Conservation (phyloP, 176 grass and related monocot genomes). For the Miscanthus lutarioriparius region DNA sequence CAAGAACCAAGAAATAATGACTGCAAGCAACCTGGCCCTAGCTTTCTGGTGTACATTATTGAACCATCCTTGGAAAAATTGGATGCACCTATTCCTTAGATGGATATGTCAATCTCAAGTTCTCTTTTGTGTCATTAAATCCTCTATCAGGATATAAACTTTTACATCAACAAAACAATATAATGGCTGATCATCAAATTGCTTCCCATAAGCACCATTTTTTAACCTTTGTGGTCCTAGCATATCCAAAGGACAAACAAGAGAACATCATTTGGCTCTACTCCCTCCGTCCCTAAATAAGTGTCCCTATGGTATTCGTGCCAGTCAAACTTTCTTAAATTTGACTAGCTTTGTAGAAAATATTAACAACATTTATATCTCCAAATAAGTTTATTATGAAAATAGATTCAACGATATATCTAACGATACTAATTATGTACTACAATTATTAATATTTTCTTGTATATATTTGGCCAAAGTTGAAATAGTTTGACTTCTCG, state of each 20-base stretch:
- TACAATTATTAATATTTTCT: no score
- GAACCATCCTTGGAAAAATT: background rate
- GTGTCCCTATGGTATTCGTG: no score
- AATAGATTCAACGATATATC: no score
- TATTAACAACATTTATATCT: no score
- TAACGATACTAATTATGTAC: no score
- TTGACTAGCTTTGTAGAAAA: no score
- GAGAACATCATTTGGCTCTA: background rate
- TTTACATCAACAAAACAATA: background rate
- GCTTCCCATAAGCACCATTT: background rate
- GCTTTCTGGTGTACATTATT: background rate
- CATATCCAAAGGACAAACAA: slow-evolving; percentile 8
- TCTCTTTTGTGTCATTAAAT: background rate
- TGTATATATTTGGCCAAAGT: no score
- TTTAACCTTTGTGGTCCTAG: background rate
- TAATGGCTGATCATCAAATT: background rate
- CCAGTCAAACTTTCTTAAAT: no score
- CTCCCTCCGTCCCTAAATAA: no score
- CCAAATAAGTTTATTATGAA: no score
- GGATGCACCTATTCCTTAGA: background rate
- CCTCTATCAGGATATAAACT: background rate
- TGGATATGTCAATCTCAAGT: background rate
- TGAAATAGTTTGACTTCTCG: no score
- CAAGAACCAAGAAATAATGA: background rate
- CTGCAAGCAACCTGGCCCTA: background rate